A percentile compares a stretch with the other conserved stretches of the same genome.
Evolutionary conservation across 2,329 filamentous ascomycete species (phyloP).

Genomic region (Hymenoscyphus linearis): DNA sequence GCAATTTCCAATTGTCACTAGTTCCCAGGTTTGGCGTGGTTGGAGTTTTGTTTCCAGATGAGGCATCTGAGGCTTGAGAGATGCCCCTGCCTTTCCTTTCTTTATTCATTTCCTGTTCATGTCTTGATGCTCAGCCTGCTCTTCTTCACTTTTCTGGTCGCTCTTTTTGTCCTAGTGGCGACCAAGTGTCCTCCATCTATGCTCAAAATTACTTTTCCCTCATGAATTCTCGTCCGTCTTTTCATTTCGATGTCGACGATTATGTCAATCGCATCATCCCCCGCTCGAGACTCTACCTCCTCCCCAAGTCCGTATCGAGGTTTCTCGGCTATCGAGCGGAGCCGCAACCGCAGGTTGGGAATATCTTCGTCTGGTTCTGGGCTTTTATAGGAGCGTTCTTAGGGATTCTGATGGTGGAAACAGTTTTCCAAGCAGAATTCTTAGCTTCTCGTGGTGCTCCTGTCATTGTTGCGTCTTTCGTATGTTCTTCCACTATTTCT

Average conservation of each 20-base stretch:
- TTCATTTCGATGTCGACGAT: slow-evolving; percentile 66
- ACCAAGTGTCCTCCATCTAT: background rate
- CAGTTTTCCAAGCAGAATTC: slow-evolving; percentile 46
- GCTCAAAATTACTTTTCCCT: background rate
- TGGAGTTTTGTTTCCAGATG: slow-evolving; percentile 1
- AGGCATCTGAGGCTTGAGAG: background rate
- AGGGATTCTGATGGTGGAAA: slow-evolving; percentile 54
- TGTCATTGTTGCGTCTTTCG: slow-evolving; percentile 65
- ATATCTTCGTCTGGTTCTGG: slow-evolving; percentile 55
- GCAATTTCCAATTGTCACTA: slow-evolving; percentile 20
- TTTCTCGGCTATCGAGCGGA: slow-evolving; percentile 60
- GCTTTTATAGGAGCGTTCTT: slow-evolving; percentile 60
- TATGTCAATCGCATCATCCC: slow-evolving; percentile 68
- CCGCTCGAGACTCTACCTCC: slow-evolving; percentile 52
- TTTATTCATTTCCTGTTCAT: background rate
- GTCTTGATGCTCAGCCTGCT: no score
- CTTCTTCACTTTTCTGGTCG: background rate
- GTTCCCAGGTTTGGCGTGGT: background rate
- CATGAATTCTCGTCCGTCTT: slow-evolving; percentile 1
- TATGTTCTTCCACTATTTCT: slow-evolving; percentile 38
- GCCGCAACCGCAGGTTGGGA: slow-evolving; percentile 41
- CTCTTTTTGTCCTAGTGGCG: background rate
- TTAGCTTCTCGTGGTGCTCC: slow-evolving; percentile 50
- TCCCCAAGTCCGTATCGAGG: slow-evolving; percentile 62
- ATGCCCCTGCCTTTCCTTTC: background rate